Evolutionary conservation across 1,284 basidiomycete genomes (phyloP).

Genomic region (Apiotrichum akiyoshidainum): DNA sequence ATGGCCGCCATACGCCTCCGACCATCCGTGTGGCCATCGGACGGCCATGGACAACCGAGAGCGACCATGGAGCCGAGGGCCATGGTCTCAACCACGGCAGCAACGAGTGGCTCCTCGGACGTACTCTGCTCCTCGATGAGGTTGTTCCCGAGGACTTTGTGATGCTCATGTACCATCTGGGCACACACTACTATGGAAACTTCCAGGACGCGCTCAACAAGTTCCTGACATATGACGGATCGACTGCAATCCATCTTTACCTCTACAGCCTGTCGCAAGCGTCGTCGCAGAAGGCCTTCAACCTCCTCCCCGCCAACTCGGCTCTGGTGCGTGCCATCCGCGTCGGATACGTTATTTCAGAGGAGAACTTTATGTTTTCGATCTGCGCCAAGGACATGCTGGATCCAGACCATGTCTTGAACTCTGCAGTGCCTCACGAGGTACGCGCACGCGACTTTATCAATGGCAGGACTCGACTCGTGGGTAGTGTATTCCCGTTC

Average conservation of each 20-base stretch:
- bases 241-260: conserved; percentile 50
- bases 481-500: conserved; percentile 63
- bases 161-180: conserved; percentile 47
- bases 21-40: conserved; percentile 15
- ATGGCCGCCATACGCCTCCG: neutral
- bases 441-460: conserved; percentile 32
- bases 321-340: conserved; percentile 48
- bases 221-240: conserved; percentile 51
- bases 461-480: conserved; percentile 44
- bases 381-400: conserved; percentile 40
- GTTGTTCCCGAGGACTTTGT: conserved; percentile 48
- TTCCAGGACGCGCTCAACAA: conserved; percentile 48
- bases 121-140: conserved; percentile 42
- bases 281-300: conserved; percentile 35
- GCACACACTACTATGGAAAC: conserved; percentile 49
- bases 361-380: conserved; percentile 46
- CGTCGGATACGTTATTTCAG: conserved; percentile 40
- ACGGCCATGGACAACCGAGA: neutral
- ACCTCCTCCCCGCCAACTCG: conserved; percentile 38
- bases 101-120: conserved; percentile 48
- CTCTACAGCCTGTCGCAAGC: conserved; percentile 38
- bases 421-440: conserved; percentile 41
- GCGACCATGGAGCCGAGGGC: neutral
- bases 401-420: conserved; percentile 25
- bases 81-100: conserved; percentile 2